Evolutionary conservation across 331 rosid species (phyloP), one percentile per base, ranked within the genome.

Genomic region (Pyracantha coccinea): DNA sequence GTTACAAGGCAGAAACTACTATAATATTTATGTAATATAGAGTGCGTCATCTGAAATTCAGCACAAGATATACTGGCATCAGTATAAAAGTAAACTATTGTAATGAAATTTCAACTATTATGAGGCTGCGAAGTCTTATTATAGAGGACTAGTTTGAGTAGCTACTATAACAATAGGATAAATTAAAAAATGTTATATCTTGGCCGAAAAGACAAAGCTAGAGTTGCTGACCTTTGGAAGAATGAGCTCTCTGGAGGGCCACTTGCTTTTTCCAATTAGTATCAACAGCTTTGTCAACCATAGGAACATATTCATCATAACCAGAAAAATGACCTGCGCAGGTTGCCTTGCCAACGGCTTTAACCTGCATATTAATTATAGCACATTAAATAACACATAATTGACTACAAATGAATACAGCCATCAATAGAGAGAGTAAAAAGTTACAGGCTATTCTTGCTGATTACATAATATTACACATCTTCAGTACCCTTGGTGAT

Each of bases 201-300:
- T 19, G 75, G 54, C 66, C 9, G 28, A 61, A 38, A 62, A 67
- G 1, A 52, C 77, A 11, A 73, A 20, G 55, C 62, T 62, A 27
- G 65, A 77, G 60, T 69, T 75, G 75, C 80, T 72, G 74, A 92
- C 99, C 97, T 90, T 84, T 89, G 35, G 86, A 81, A 78, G 89
- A 69, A 62, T 50, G 74, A 72, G 89, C 77, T 75, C 73, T 84
- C 80, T 85, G 96, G 41, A 83, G 73, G 47, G 89, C 80, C 55
- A 79, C 72, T 75, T 87, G 97, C 75, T 83, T 89, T 88, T 92
- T 95, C 96, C 92, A 92, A 76, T 55, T 67, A 77, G 89, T 84
- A 85, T 95, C 99, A 76, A 95, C 99, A 58, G 97, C 83, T 87
- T 95, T 95, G 88, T 95, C 99, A 70, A 95, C 97, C 93, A 95